Evolutionary conservation across 2,329 filamentous ascomycete species (phyloP), one percentile per base, ranked within the genome.

Genomic region (Aspergillus sp.): DNA sequence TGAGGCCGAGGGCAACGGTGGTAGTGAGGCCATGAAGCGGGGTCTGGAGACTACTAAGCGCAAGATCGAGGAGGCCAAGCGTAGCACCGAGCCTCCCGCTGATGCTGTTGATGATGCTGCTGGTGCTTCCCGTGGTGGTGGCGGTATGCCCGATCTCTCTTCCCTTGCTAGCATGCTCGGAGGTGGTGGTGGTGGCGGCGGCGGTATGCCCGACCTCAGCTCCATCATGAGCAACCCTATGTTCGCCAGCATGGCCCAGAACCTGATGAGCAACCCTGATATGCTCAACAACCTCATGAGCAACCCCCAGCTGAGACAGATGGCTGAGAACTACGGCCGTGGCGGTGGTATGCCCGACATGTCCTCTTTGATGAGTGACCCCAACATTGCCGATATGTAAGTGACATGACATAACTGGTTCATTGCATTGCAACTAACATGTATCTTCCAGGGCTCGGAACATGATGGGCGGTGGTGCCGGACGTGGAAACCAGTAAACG

Each of bases 191-290:
- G 88, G 82, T 23, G 87, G 82, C 13, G 83, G 79, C 25, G 86
- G 79, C 9, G 88, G 85, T 57, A 95, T 97, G 90, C 92, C 93
- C 12, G 94, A 98, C 76, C 82, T 99, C 23, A 80, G 87, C 65
- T 86, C 87, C 65, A 88, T 99, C 76, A 96, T 98, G 92, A 92
- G 83, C 82, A 99, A 98, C 82, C 95, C 95, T 58, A 98, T 98
- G 95, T 96, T 99, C 80, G 87, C 92, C 54, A 91, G 86, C 80
- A 97, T 98, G 92, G 95, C 95, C 4, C 92, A 97, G 82, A 97
- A 91, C 78, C 79, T 99, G 58, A 98, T 98, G 95, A 91, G 88
- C 80, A 97, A 99, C 80, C 95, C 95, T 0, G 91, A 96, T 9
- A 87, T 93, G 82, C 90, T 98, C 87, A 85, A 83, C 74, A 95